Percentiles rank a stretch among this genome's conserved stretches.
Conservation (phyloP, 768 basidiomycete genomes). For the Leccinellum luteum region DNA sequence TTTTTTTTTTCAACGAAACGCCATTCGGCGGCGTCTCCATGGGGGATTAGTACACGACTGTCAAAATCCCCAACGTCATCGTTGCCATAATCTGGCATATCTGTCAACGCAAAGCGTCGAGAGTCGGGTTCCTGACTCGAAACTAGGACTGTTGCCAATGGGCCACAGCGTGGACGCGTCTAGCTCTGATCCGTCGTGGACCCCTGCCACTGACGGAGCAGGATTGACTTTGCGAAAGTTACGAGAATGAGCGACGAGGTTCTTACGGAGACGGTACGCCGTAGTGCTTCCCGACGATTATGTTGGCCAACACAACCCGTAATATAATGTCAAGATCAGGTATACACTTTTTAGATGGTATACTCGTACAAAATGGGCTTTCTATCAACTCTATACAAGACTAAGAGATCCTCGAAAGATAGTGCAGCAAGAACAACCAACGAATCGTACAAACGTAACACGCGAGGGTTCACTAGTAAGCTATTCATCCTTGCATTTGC, state of each 20-base stretch:
- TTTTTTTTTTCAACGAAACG: too few relatives aligned
- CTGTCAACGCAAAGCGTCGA: background rate
- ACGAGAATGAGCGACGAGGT: too few relatives aligned
- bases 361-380: constrained; percentile 2
- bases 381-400: constrained; percentile 11
- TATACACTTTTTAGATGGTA: constrained; percentile 7
- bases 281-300: too few relatives aligned
- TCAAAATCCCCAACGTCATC: background rate
- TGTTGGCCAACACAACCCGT: background rate
- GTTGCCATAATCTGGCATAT: background rate
- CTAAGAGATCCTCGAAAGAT: background rate
- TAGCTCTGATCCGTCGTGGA: too few relatives aligned
- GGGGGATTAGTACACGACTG: background rate
- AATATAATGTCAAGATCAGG: background rate
- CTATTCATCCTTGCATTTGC: constrained; percentile 41
- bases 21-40: background rate
- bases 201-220: too few relatives aligned
- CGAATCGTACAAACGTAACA: constrained; percentile 11
- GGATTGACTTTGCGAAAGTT: too few relatives aligned
- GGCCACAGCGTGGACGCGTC: too few relatives aligned
- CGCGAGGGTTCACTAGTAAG: background rate
- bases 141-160: too few relatives aligned
- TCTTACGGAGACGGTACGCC: too few relatives aligned
- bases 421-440: background rate
- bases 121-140: background rate